Conservation (phyloP, 805 yeast species). For the Yamadazyma akitaensis region DNA sequence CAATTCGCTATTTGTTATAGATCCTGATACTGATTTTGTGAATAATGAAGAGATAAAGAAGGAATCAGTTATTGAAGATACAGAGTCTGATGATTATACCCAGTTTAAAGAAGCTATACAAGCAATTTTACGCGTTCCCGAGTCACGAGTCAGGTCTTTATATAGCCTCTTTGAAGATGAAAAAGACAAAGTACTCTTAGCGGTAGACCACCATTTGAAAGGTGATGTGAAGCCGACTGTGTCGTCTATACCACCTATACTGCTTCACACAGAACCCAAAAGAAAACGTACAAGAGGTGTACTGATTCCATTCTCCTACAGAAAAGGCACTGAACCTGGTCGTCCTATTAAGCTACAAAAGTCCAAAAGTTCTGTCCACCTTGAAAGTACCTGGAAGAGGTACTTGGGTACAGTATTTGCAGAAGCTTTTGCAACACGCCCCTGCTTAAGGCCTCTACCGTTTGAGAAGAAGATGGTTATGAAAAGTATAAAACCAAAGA, state of each 20-base stretch:
- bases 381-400: slow-evolving; percentile 25
- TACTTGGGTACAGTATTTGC: slow-evolving; percentile 61
- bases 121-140: slow-evolving; percentile 3
- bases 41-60: background rate
- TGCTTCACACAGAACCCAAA: slow-evolving; percentile 11
- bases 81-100: background rate
- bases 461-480: slow-evolving; percentile 44
- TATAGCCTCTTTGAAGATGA: slow-evolving; percentile 3
- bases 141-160: background rate
- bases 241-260: slow-evolving; percentile 14
- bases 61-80: background rate
- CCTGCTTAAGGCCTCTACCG: slow-evolving; percentile 46
- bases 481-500: slow-evolving; percentile 26
- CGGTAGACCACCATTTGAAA: slow-evolving; percentile 10
- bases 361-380: background rate
- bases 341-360: background rate
- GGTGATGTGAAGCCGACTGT: background rate
- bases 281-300: slow-evolving; percentile 14
- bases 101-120: background rate
- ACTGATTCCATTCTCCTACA: slow-evolving; percentile 13
- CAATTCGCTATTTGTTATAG: background rate
- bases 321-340: slow-evolving; percentile 6
- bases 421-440: slow-evolving; percentile 71
- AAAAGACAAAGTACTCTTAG: slow-evolving; percentile 10
- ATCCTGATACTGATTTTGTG: background rate